These are phyloP conservation scores for Thuidium tamariscinum DNA, from an alignment of 225 moss, liverwort and hornwort genomes.

Conservation along the genomic window DNA sequence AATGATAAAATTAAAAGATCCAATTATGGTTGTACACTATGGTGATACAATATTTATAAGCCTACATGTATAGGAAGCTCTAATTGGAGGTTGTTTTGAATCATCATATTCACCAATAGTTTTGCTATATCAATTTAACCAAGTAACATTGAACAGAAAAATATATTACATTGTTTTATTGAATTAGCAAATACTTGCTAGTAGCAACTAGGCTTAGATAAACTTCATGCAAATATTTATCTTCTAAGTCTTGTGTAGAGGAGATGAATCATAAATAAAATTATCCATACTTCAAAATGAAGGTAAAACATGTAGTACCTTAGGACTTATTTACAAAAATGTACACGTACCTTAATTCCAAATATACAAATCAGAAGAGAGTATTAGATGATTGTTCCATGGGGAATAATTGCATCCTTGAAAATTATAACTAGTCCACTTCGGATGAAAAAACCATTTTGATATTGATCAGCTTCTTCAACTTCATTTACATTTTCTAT, in stretches of 20 bases:
- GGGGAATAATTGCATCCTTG: conserved; percentile 58
- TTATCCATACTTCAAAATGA: neutral
- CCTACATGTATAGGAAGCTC: neutral
- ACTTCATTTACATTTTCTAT: conserved; percentile 62
- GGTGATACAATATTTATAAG: neutral
- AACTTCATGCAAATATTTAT: neutral
- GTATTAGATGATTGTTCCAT: conserved; percentile 46
- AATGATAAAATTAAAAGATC: neutral
- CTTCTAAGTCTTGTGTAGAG: neutral
- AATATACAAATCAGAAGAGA: neutral
- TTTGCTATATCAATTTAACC: neutral
- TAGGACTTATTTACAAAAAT: neutral
- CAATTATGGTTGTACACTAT: neutral
- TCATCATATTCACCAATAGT: neutral
- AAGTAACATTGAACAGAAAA: neutral
- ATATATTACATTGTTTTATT: neutral
- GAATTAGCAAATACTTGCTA: neutral
- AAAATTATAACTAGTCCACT: conserved; percentile 65
- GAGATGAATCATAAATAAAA: neutral
- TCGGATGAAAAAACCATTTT: conserved; percentile 64
- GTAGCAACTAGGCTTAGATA: neutral
- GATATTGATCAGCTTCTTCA: conserved; percentile 55
- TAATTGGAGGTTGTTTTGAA: neutral
- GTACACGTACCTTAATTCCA: neutral
- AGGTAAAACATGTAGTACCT: neutral